These are phyloP conservation scores for Gymnopus androsaceus DNA, from an alignment of 1,284 basidiomycete genomes.

Conservation along the genomic window DNA sequence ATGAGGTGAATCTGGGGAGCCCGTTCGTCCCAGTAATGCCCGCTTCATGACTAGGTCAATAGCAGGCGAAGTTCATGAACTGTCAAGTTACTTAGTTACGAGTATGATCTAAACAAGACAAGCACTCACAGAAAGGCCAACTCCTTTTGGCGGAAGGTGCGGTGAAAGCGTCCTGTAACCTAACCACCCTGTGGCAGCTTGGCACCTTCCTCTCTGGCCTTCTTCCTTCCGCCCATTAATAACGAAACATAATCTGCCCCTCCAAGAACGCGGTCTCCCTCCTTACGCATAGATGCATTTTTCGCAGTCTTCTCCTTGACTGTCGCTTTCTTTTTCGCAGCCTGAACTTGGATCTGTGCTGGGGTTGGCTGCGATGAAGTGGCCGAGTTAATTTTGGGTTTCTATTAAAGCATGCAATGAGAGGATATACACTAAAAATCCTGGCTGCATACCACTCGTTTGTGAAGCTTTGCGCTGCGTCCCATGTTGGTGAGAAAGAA, in stretches of 20 bases:
- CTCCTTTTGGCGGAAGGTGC: too few relatives aligned
- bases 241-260: slow-evolving; percentile 75
- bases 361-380: slow-evolving; percentile 16
- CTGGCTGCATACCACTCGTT: slow-evolving; percentile 40
- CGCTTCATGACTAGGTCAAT: too few relatives aligned
- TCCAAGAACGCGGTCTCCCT: slow-evolving; percentile 56
- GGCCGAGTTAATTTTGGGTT: slow-evolving; percentile 29
- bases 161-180: too few relatives aligned
- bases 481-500: slow-evolving; percentile 36
- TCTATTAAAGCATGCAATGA: slow-evolving; percentile 21
- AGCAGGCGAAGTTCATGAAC: too few relatives aligned
- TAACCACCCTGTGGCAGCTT: slow-evolving; percentile 41
- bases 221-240: slow-evolving; percentile 68
- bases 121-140: too few relatives aligned
- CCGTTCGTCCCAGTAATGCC: too few relatives aligned
- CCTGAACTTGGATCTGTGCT: too few relatives aligned
- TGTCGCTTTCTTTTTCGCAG: slow-evolving; percentile 41
- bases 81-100: too few relatives aligned
- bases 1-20: too few relatives aligned
- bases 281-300: slow-evolving; percentile 19
- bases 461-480: slow-evolving; percentile 52
- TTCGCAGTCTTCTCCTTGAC: slow-evolving; percentile 35
- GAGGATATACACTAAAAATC: not conserved
- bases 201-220: slow-evolving; percentile 61
- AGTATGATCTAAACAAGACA: too few relatives aligned